A percentile compares a stretch with the other conserved stretches of the same genome.
These are phyloP conservation scores for Metarhizium sp. DNA, from an alignment of 2,329 filamentous ascomycete species.

Conservation along the genomic window DNA sequence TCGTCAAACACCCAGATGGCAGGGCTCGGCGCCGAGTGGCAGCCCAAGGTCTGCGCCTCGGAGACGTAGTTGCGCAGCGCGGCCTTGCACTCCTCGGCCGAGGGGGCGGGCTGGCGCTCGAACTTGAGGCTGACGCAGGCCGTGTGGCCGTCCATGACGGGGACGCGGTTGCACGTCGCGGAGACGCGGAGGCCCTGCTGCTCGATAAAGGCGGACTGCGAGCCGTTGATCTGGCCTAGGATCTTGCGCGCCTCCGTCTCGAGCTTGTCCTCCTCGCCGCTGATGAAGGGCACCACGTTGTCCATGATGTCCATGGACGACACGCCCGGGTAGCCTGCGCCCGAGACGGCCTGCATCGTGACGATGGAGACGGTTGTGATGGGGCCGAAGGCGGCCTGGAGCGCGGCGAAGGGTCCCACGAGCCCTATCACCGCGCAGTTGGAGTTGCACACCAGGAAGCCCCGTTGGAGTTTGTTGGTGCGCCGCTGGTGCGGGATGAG, in stretches of 20 bases:
- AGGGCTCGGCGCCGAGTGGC: slow-evolving; percentile 72
- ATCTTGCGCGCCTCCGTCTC: slow-evolving; percentile 95
- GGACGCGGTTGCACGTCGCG: slow-evolving; percentile 84
- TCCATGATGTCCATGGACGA: slow-evolving; percentile 93
- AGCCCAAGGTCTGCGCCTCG: slow-evolving; percentile 75
- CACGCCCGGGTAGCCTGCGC: slow-evolving; percentile 84
- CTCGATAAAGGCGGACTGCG: slow-evolving; percentile 66
- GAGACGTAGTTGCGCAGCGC: slow-evolving; percentile 73
- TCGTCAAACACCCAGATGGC: slow-evolving; percentile 87
- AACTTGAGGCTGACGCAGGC: slow-evolving; percentile 89
- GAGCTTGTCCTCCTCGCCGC: slow-evolving; percentile 91
- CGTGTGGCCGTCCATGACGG: slow-evolving; percentile 92
- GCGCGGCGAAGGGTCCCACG: slow-evolving; percentile 86
- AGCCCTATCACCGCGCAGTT: slow-evolving; percentile 97
- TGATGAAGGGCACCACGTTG: slow-evolving; percentile 91
- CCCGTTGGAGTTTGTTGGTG: slow-evolving; percentile 63
- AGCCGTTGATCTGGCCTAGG: slow-evolving; percentile 63
- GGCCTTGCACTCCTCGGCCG: slow-evolving; percentile 64
- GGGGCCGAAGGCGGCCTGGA: slow-evolving; percentile 77
- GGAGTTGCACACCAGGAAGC: slow-evolving; percentile 94
- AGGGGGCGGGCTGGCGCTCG: slow-evolving; percentile 63
- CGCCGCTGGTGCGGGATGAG: slow-evolving; percentile 83
- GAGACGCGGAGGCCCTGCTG: slow-evolving; percentile 67
- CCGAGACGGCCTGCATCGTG: slow-evolving; percentile 90
- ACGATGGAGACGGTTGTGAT: slow-evolving; percentile 71